Conservation (phyloP, 2,329 filamentous ascomycete genomes). For the Bipolaris gigantea region DNA sequence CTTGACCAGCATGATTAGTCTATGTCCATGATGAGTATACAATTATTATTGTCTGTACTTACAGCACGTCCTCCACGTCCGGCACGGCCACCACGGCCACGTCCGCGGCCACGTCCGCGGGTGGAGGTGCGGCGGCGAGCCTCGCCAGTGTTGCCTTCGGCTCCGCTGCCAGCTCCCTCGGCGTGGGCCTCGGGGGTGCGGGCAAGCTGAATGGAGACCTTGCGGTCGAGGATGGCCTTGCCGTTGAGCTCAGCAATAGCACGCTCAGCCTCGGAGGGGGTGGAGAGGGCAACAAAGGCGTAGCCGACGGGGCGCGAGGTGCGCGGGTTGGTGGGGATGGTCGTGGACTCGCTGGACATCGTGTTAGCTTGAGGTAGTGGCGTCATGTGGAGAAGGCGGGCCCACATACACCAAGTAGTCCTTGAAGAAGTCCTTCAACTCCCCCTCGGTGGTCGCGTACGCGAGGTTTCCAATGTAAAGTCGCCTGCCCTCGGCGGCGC, state of each 20-base stretch:
- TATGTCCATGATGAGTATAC: not conserved
- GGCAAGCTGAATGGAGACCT: constrained; percentile 98
- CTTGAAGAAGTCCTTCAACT: constrained; percentile 99
- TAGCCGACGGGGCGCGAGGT: constrained; percentile 98
- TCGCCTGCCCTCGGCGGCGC: constrained; percentile 97
- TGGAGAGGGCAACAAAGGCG: constrained; percentile 97
- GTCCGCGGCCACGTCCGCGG: constrained; percentile 60
- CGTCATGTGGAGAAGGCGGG: constrained; percentile 22
- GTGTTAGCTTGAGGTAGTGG: constrained; percentile 25
- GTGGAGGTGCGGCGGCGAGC: constrained; percentile 58
- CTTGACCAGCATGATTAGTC: constrained; percentile 25
- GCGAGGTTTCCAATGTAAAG: constrained; percentile 99
- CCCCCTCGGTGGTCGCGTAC: constrained; percentile 99
- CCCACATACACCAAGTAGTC: constrained; percentile 94
- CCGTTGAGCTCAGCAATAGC: constrained; percentile 91
- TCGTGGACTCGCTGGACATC: constrained; percentile 83
- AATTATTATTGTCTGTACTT: constrained; percentile 46
- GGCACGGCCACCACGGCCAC: constrained; percentile 63
- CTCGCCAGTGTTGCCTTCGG: constrained; percentile 74
- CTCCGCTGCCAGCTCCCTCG: constrained; percentile 71
- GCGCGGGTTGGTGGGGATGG: constrained; percentile 98
- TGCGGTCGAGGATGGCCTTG: constrained; percentile 96
- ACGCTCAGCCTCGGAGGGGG: constrained; percentile 89
- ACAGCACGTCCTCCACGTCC: constrained; percentile 66
- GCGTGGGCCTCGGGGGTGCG: constrained; percentile 90